These are phyloP conservation scores for Tuber microsphaerosporum DNA, from an alignment of 495 filamentous ascomycete species.

Conservation along the genomic window DNA sequence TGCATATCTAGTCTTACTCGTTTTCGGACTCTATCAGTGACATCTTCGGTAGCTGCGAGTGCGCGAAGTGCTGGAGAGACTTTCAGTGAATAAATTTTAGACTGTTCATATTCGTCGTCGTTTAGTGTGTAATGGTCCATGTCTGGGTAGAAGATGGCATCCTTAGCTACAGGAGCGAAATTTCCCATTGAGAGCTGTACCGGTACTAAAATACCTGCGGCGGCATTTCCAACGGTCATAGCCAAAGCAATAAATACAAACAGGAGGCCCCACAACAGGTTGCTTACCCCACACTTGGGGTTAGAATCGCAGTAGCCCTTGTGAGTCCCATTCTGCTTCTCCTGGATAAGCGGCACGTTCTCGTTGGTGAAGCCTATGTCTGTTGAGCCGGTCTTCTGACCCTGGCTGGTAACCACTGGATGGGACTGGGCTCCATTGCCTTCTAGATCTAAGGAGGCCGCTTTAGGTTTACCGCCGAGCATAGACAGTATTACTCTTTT, in stretches of 20 bases:
- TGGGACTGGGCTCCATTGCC: no score
- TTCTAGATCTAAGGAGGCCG: no score
- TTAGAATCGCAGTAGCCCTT: no score
- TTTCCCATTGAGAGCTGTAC: neutral
- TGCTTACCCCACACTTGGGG: neutral
- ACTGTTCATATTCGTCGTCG: neutral
- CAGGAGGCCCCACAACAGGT: neutral
- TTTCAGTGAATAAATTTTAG: neutral
- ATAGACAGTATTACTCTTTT: neutral
- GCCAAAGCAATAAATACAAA: neutral
- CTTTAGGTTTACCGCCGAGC: no score
- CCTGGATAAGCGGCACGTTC: no score
- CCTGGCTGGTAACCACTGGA: no score
- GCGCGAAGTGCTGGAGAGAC: neutral
- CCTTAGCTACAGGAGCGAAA: neutral
- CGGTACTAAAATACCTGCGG: neutral
- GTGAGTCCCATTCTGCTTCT: no score
- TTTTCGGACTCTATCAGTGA: neutral
- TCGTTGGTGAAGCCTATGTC: no score
- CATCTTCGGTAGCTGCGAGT: neutral
- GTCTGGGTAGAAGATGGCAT: neutral
- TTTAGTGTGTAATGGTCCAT: rapidly evolving
- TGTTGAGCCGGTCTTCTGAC: no score
- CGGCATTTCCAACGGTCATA: neutral
- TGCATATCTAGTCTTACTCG: neutral